Base-by-base conservation (phyloP, 2,329 filamentous ascomycete genomes). In the Dothideomycetidae sp. region DNA sequence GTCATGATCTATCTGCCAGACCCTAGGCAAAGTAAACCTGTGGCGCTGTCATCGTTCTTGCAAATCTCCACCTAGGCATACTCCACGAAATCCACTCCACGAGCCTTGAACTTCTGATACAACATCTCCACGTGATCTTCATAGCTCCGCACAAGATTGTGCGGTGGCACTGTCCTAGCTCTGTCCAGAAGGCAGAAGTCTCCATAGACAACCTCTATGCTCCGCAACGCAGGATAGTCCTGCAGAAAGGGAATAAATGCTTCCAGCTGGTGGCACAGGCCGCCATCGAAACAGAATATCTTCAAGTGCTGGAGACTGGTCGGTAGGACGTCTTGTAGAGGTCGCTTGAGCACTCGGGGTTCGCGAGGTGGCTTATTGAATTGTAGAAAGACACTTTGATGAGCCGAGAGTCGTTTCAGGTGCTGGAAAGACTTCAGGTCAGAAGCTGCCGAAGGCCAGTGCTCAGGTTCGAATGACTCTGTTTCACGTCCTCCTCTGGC, bases 51-150 rank as follows among this genome's bases (percentile, higher is more conserved):
- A n/a, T n/a, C n/a, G n/a, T n/a, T n/a, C n/a, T n/a, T n/a, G n/a
- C n/a, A n/a, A n/a, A n/a, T n/a, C n/a, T n/a, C n/a, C n/a, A 26
- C n/a, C 33, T 30, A 38, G 9, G 28, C 36, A 17, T 16, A 32
- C 19, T 38, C 36, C n/a, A 38, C 36, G 33, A 38, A 38, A 2
- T 38, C 36, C 10, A 38, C 26, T 9, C 36, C 36, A 7, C 29
- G 17, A 29, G 16, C 16, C n/a, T 17, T 26, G 11, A 14, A 38
- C 5, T 19, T 16, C n/a, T 21, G 16, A n/a, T 38, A 33, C 7
- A 38, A n/a, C 10, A 12, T 19, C 18, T 38, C 36, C 15, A 38
- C 21, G 17, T 38, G 36, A 13, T 38, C 36, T 19, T 38, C 36
- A n/a, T 12, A 32, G 13, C 29, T 32, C 18, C 36, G 31, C 4